Evolutionary conservation across 1,139 yeast species (phyloP).

Genomic region (Suhomyces yuchorum): DNA sequence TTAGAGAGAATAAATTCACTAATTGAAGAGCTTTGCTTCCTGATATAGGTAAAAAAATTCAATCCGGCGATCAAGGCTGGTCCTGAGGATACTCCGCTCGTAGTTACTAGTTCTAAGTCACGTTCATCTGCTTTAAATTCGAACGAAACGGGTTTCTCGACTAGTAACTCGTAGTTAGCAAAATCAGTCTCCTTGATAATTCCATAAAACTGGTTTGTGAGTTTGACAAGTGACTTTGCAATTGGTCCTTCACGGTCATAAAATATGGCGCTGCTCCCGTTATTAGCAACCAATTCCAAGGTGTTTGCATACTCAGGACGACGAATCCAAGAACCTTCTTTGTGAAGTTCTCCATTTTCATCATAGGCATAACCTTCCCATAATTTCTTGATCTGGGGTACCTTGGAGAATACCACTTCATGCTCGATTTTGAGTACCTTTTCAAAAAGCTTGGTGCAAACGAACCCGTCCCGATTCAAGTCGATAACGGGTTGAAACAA

Average conservation of each 20-base stretch:
- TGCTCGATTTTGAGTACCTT: slow-evolving; percentile 28
- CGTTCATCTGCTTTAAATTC: slow-evolving; percentile 38
- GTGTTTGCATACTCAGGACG: slow-evolving; percentile 70
- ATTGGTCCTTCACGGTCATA: slow-evolving; percentile 85
- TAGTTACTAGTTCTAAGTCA: slow-evolving; percentile 57
- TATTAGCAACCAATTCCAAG: slow-evolving; percentile 62
- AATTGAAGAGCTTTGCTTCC: not conserved
- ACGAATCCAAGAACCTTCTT: slow-evolving; percentile 58
- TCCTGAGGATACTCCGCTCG: slow-evolving; percentile 84
- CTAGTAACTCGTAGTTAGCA: slow-evolving; percentile 54
- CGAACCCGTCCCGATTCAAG: slow-evolving; percentile 70
- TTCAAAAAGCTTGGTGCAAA: slow-evolving; percentile 51
- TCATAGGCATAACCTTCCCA: slow-evolving; percentile 59
- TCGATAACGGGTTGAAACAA: slow-evolving; percentile 74
- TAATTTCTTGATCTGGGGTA: slow-evolving; percentile 33
- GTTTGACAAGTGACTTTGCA: slow-evolving; percentile 53
- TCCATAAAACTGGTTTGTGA: slow-evolving; percentile 57
- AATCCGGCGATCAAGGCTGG: slow-evolving; percentile 78
- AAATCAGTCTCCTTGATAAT: slow-evolving; percentile 66
- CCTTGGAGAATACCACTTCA: slow-evolving; percentile 29
- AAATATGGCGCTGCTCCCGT: slow-evolving; percentile 75
- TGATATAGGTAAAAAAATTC: slow-evolving; percentile 45
- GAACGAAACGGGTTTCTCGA: slow-evolving; percentile 57
- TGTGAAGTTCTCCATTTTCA: slow-evolving; percentile 35
- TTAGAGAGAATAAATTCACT: not conserved